A percentile compares a stretch with the other conserved stretches of the same genome.
Evolutionary conservation across 352 stramenopile species (phyloP).

Genomic region (Aphanomyces cochlioides): DNA sequence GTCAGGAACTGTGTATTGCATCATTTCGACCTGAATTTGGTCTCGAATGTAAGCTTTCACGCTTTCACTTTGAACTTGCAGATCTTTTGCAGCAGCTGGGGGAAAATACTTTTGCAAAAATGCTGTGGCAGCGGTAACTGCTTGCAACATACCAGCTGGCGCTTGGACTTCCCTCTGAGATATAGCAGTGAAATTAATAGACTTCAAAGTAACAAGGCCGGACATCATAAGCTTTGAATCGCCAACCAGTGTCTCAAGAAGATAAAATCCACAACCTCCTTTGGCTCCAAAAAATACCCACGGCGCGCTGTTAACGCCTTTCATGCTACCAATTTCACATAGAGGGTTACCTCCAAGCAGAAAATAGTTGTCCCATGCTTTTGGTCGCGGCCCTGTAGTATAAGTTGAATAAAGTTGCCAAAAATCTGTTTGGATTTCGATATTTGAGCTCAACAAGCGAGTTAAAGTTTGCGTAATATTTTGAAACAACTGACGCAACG

Average conservation of each 20-base stretch:
- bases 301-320: background rate
- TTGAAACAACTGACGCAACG: background rate
- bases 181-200: background rate
- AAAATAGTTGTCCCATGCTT: background rate
- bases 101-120: background rate
- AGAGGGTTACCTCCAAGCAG: background rate
- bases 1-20: background rate
- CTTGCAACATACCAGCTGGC: background rate
- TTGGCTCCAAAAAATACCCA: background rate
- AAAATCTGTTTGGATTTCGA: background rate
- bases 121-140: background rate
- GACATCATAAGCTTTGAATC: too few relatives aligned
- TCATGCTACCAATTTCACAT: background rate
- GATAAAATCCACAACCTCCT: background rate
- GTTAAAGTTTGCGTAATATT: constrained; percentile 1
- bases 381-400: background rate
- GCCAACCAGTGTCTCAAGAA: background rate
- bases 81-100: background rate
- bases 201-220: too few relatives aligned
- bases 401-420: constrained; percentile 2
- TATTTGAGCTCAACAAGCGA: background rate
- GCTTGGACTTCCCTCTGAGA: background rate
- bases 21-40: background rate
- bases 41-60: constrained; percentile 13
- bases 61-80: background rate